These are phyloP conservation scores for Gyrodon lividus DNA, from an alignment of 768 basidiomycete species.

Conservation along the genomic window DNA sequence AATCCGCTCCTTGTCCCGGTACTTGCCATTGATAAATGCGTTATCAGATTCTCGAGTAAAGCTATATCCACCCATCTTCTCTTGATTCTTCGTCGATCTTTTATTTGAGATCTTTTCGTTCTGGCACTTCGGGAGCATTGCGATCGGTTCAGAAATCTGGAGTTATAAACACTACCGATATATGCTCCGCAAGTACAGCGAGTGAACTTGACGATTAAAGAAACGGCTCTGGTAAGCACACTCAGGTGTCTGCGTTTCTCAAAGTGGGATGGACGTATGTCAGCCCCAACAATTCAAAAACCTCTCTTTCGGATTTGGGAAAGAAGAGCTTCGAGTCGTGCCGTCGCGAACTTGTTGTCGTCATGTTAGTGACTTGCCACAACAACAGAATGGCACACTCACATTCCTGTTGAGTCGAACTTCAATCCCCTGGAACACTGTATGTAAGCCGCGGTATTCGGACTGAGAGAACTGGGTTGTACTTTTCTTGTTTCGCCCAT, in stretches of 20 bases:
- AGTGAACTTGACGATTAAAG: not conserved
- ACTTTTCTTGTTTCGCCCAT: constrained; percentile 67
- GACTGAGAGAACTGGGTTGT: constrained; percentile 7
- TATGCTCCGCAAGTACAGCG: not conserved
- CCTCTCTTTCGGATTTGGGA: constrained; percentile 66
- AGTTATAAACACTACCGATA: not conserved
- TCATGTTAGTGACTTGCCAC: not conserved
- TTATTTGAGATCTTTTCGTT: not conserved
- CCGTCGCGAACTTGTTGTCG: constrained; percentile 49
- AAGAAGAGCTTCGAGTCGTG: constrained; percentile 60
- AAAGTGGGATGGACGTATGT: constrained; percentile 68
- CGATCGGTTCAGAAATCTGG: not conserved
- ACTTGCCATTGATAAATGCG: too few species aligned
- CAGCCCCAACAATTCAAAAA: constrained; percentile 69
- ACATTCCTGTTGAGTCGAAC: constrained; percentile 84
- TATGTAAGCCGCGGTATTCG: not conserved
- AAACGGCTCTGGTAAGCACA: not conserved
- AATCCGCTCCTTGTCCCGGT: too few species aligned
- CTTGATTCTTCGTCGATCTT: not conserved
- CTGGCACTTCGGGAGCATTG: not conserved
- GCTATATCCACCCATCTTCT: not conserved
- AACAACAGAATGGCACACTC: constrained; percentile 22
- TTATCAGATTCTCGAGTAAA: not conserved
- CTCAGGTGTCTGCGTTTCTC: constrained; percentile 69
- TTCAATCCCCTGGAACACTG: constrained; percentile 58